A percentile compares a stretch with the other conserved stretches of the same genome.
phyloP scores from a whole-genome alignment of 73 alveolate species.

The Symbiodinium pilosum region DNA sequence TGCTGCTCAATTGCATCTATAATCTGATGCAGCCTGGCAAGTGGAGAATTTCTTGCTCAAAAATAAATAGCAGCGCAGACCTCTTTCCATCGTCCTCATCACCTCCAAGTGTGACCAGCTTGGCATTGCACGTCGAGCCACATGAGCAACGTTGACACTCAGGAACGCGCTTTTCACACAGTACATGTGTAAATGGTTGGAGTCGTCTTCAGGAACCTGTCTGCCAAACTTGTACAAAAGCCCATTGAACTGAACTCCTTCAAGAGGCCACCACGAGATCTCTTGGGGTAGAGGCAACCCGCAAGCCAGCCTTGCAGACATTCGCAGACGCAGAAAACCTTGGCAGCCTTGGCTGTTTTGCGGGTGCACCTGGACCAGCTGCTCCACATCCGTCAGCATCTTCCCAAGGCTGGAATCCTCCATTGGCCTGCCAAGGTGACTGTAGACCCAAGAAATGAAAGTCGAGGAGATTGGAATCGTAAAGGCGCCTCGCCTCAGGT shows the following conservation, averaged over 20 bases:
- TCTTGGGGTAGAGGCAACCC: not conserved
- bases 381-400: not conserved
- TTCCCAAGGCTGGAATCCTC: not conserved
- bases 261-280: not conserved
- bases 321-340: too few relatives aligned
- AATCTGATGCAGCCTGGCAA: not conserved
- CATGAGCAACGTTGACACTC: too few relatives aligned
- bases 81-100: not conserved
- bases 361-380: not conserved
- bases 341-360: too few relatives aligned
- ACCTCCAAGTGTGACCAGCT: not conserved
- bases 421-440: not conserved
- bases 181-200: not conserved
- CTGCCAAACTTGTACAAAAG: too few relatives aligned
- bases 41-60: not conserved
- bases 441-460: not conserved
- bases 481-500: slow-evolving; percentile 6
- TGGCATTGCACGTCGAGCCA: not conserved
- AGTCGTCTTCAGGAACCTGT: not conserved
- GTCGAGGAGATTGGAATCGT: too few relatives aligned
- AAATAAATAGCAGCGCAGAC: not conserved
- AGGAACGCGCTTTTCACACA: not conserved
- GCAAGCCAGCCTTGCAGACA: not conserved
- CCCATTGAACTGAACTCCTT: too few relatives aligned
- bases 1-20: not conserved